Percentiles rank a stretch among this genome's conserved stretches.
These are phyloP conservation scores for Talaromyces stipitatus DNA, from an alignment of 495 filamentous ascomycete genomes.

Conservation along the genomic window DNA sequence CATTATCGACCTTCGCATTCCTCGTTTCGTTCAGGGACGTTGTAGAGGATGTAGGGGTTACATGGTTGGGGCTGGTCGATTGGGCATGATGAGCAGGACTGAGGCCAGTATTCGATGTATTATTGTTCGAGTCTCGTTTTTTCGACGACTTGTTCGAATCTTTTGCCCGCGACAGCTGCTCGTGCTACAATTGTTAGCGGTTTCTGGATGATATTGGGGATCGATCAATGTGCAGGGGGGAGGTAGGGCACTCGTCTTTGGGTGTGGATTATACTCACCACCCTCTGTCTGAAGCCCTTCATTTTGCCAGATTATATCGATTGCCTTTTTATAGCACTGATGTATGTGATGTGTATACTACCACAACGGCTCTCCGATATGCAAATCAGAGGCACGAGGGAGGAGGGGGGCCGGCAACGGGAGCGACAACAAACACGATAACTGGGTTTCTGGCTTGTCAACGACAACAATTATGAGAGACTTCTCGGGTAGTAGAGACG, in stretches of 20 bases:
- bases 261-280: slow-evolving; percentile 58
- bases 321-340: background rate
- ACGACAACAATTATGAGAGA: background rate
- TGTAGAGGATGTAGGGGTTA: slow-evolving; percentile 76
- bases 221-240: slow-evolving; percentile 8
- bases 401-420: slow-evolving; percentile 2
- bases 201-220: background rate
- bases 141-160: slow-evolving; percentile 85
- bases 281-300: slow-evolving; percentile 97
- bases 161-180: slow-evolving; percentile 92
- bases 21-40: slow-evolving; percentile 78
- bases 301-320: slow-evolving; percentile 46
- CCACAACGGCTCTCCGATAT: background rate
- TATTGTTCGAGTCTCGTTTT: slow-evolving; percentile 84
- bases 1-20: slow-evolving; percentile 73
- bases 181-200: slow-evolving; percentile 46
- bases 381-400: background rate
- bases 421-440: slow-evolving; percentile 7
- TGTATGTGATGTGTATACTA: background rate
- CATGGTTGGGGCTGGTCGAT: slow-evolving; percentile 53
- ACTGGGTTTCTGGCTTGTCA: background rate
- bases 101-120: slow-evolving; percentile 24
- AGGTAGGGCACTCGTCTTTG: background rate
- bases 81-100: slow-evolving; percentile 41
- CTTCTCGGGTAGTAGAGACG: background rate